Percentiles rank a stretch among this genome's conserved stretches.
phyloP scores from a whole-genome alignment of 345 rosid species.

The Clausena lansium region DNA sequence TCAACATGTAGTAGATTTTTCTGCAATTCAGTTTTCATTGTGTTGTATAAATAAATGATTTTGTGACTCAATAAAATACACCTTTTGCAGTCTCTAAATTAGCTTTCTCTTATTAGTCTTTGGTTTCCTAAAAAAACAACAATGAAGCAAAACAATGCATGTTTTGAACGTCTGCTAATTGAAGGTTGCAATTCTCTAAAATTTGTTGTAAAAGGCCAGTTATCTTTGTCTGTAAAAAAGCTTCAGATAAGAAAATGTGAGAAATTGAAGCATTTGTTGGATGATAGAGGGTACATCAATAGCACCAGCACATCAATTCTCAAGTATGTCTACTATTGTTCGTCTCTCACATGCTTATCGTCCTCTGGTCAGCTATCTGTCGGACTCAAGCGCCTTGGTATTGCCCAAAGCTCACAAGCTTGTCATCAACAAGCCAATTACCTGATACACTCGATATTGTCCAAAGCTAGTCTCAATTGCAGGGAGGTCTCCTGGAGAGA shows the following conservation, averaged over 20 bases:
- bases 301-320: neutral
- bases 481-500: conserved; percentile 1
- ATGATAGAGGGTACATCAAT: neutral
- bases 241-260: neutral
- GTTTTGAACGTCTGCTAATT: neutral
- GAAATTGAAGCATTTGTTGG: conserved; percentile 8
- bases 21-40: no score
- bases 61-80: no score
- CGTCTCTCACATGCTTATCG: neutral
- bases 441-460: neutral
- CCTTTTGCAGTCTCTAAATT: no score
- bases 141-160: neutral
- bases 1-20: no score
- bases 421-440: neutral
- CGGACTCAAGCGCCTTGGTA: no score
- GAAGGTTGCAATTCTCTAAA: neutral
- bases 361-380: neutral
- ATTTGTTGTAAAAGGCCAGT: neutral
- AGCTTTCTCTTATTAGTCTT: no score
- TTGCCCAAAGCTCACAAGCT: no score
- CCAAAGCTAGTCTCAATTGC: conserved; percentile 4
- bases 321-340: neutral
- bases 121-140: no score
- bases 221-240: neutral
- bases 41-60: no score